phyloP scores from a whole-genome alignment of 1,284 basidiomycete species.

The Ceratobasidium sp. region DNA sequence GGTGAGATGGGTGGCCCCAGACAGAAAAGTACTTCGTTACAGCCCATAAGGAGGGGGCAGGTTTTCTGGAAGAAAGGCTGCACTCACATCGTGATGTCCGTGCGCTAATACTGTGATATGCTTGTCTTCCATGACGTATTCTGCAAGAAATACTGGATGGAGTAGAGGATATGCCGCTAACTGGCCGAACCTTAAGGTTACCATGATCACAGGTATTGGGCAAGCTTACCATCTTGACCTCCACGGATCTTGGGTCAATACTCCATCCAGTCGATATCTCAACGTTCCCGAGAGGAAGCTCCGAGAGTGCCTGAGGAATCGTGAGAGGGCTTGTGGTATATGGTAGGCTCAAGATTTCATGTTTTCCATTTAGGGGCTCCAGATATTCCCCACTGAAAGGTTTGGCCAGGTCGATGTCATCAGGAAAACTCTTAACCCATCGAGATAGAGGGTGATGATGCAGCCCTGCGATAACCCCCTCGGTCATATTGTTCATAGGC shows the following conservation, averaged over 20 bases:
- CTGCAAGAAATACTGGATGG: slow-evolving; percentile 57
- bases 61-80: background rate
- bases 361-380: slow-evolving; percentile 52
- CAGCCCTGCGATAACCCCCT: background rate
- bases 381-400: slow-evolving; percentile 29
- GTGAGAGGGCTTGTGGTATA: slow-evolving; percentile 54
- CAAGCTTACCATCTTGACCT: slow-evolving; percentile 51
- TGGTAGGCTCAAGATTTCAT: slow-evolving; percentile 55
- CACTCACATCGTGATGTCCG: slow-evolving; percentile 29
- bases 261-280: slow-evolving; percentile 14
- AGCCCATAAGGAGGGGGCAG: background rate
- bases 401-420: slow-evolving; percentile 16
- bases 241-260: slow-evolving; percentile 16
- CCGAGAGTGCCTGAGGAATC: slow-evolving; percentile 49
- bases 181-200: slow-evolving; percentile 15
- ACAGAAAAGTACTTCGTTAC: slow-evolving; percentile 18
- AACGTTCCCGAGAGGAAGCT: slow-evolving; percentile 51
- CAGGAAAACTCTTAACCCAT: slow-evolving; percentile 15
- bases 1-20: slow-evolving; percentile 22
- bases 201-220: slow-evolving; percentile 5
- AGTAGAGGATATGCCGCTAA: slow-evolving; percentile 59
- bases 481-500: slow-evolving; percentile 57
- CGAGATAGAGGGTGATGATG: slow-evolving; percentile 26
- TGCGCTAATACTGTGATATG: slow-evolving; percentile 27
- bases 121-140: slow-evolving; percentile 48